phyloP scores from a whole-genome alignment of 1,284 basidiomycete genomes.

The Marasmius tenuissimus region DNA sequence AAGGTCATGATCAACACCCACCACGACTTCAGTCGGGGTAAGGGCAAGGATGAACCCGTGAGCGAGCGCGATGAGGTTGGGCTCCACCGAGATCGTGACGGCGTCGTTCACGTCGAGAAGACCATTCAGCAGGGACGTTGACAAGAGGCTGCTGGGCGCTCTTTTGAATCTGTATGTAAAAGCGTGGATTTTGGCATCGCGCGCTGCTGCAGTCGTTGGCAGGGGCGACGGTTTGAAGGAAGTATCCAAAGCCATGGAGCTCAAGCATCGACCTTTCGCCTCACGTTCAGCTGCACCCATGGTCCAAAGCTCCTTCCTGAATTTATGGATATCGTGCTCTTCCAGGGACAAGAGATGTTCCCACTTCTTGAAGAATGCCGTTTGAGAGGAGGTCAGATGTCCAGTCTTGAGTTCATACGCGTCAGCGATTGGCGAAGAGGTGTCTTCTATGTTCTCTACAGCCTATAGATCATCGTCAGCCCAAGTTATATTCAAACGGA shows the following conservation, averaged over 20 bases:
- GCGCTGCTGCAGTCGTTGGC: slow-evolving; percentile 18
- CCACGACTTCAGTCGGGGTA: slow-evolving; percentile 58
- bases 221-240: slow-evolving; percentile 25
- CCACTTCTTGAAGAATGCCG: slow-evolving; percentile 89
- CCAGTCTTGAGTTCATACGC: slow-evolving; percentile 79
- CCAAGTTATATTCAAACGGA: slow-evolving; percentile 5
- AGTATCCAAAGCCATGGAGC: slow-evolving; percentile 69
- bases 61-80: slow-evolving; percentile 79
- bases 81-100: slow-evolving; percentile 83
- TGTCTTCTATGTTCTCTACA: slow-evolving; percentile 63
- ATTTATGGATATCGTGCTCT: slow-evolving; percentile 82
- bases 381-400: slow-evolving; percentile 72
- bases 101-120: slow-evolving; percentile 82
- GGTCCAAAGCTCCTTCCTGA: slow-evolving; percentile 93
- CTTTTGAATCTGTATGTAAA: slow-evolving; percentile 46
- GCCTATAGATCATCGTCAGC: slow-evolving; percentile 44
- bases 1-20: slow-evolving; percentile 85
- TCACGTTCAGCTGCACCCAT: slow-evolving; percentile 82
- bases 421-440: slow-evolving; percentile 68
- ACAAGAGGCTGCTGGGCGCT: slow-evolving; percentile 11
- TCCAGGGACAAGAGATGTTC: slow-evolving; percentile 86
- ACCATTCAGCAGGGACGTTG: slow-evolving; percentile 68
- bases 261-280: slow-evolving; percentile 78
- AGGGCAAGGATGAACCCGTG: slow-evolving; percentile 84
- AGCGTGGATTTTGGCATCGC: slow-evolving; percentile 58